A percentile compares a stretch with the other conserved stretches of the same genome.
phyloP scores from a whole-genome alignment of 2,329 filamentous ascomycete species.

The Colletotrichum sp. region DNA sequence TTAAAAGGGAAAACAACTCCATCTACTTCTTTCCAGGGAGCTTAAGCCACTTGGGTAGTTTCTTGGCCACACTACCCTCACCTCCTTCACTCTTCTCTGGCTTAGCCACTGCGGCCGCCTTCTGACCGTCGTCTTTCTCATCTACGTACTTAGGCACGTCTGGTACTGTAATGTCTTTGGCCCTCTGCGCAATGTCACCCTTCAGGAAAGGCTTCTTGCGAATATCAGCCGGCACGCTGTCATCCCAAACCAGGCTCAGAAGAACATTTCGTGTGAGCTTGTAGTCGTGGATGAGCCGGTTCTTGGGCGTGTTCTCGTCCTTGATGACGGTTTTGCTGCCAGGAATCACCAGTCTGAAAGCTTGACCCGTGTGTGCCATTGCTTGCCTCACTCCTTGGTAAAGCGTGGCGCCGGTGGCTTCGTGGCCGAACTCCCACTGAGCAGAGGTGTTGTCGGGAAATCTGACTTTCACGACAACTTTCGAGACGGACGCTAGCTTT shows the following conservation, averaged over 20 bases:
- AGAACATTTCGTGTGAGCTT: conserved; percentile 74
- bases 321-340: conserved; percentile 55
- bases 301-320: conserved; percentile 50
- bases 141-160: conserved; percentile 50
- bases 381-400: conserved; percentile 77
- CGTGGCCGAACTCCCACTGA: conserved; percentile 71
- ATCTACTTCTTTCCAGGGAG: conserved; percentile 72
- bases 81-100: conserved; percentile 41
- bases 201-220: conserved; percentile 66
- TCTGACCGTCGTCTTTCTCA: conserved; percentile 42
- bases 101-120: conserved; percentile 30
- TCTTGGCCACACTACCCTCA: conserved; percentile 42
- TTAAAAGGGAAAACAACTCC: conserved; percentile 31
- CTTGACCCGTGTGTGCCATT: conserved; percentile 67
- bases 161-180: conserved; percentile 70
- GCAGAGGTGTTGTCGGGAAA: conserved; percentile 87
- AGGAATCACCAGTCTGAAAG: conserved; percentile 75
- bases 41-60: conserved; percentile 75
- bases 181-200: conserved; percentile 60
- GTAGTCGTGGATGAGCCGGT: conserved; percentile 74
- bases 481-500: conserved; percentile 68
- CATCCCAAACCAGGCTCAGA: conserved; percentile 78
- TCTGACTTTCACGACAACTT: conserved; percentile 78
- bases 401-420: conserved; percentile 73
- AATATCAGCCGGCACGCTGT: conserved; percentile 60